These are phyloP conservation scores for Dryadomyces quercus-mongolicae DNA, from an alignment of 2,329 filamentous ascomycete species.

Conservation along the genomic window DNA sequence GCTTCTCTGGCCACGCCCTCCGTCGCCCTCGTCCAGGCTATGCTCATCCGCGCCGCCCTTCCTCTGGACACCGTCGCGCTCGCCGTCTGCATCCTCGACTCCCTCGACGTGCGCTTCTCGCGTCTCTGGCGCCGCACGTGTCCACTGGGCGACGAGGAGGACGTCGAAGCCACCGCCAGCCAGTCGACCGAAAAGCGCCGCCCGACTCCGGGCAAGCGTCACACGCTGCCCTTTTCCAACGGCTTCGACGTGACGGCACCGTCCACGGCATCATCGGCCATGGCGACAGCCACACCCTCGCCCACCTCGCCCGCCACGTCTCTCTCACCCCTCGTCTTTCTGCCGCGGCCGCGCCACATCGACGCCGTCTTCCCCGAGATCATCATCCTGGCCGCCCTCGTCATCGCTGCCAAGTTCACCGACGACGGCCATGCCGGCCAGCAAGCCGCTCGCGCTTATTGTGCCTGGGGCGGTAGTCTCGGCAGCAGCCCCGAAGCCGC, in stretches of 20 bases:
- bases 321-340: neutral
- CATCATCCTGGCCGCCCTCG: constrained; percentile 48
- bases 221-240: constrained; percentile 27
- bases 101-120: constrained; percentile 49
- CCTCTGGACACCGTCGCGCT: constrained; percentile 51
- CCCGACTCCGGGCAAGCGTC: constrained; percentile 23
- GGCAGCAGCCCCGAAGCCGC: neutral
- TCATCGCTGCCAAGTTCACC: constrained; percentile 54
- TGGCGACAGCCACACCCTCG: constrained; percentile 8
- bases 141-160: constrained; percentile 24
- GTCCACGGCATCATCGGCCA: constrained; percentile 9
- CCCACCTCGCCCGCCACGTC: constrained; percentile 16
- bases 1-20: constrained; percentile 49
- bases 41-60: constrained; percentile 45
- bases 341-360: constrained; percentile 31
- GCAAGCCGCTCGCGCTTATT: constrained; percentile 40
- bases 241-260: neutral
- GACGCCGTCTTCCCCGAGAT: constrained; percentile 50
- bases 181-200: neutral
- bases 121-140: constrained; percentile 49
- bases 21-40: constrained; percentile 44
- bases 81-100: constrained; percentile 55
- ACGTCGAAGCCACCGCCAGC: neutral
- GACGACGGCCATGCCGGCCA: constrained; percentile 48
- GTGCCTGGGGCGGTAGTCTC: constrained; percentile 33